Percentiles rank a stretch among this genome's conserved stretches.
Evolutionary conservation across 1,284 basidiomycete genomes (phyloP).

Genomic region (Pseudomicrostroma phylloplanum): DNA sequence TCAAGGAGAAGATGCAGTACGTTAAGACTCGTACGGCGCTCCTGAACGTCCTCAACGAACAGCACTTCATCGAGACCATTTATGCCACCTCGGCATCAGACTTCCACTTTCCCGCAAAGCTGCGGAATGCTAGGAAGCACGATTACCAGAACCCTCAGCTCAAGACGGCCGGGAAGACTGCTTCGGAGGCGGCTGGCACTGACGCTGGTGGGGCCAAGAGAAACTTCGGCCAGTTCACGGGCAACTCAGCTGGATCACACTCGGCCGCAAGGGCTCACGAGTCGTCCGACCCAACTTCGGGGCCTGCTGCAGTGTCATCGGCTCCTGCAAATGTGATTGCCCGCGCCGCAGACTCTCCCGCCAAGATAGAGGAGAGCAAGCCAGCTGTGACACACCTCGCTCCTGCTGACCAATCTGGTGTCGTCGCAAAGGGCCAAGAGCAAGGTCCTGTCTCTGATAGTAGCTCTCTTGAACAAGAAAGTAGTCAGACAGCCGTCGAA

Average conservation of each 20-base stretch:
- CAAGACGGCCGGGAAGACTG: conserved; percentile 24
- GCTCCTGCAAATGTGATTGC: background rate
- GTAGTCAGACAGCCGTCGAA: background rate
- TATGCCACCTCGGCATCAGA: conserved; percentile 27
- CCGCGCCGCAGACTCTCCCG: conserved; percentile 3
- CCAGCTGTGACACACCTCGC: too few relatives aligned
- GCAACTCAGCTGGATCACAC: too few relatives aligned
- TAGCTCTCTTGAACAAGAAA: too few relatives aligned
- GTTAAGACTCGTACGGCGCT: conserved; percentile 32
- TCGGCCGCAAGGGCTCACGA: too few relatives aligned
- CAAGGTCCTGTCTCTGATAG: too few relatives aligned
- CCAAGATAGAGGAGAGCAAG: background rate
- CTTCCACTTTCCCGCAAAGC: conserved; percentile 33
- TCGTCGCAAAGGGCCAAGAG: too few relatives aligned
- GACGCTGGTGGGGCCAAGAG: conserved; percentile 32
- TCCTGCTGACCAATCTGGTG: too few relatives aligned
- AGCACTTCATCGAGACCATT: conserved; percentile 40
- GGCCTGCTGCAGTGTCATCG: too few relatives aligned
- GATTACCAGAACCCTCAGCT: conserved; percentile 47
- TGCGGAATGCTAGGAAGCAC: conserved; percentile 40
- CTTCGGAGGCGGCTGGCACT: conserved; percentile 37
- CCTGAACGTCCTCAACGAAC: conserved; percentile 30
- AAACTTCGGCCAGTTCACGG: conserved; percentile 23
- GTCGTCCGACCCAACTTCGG: too few relatives aligned
- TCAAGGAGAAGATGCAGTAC: conserved; percentile 44